Conservation (phyloP, 345 rosid genomes). For the Gossypioides kirkii region DNA sequence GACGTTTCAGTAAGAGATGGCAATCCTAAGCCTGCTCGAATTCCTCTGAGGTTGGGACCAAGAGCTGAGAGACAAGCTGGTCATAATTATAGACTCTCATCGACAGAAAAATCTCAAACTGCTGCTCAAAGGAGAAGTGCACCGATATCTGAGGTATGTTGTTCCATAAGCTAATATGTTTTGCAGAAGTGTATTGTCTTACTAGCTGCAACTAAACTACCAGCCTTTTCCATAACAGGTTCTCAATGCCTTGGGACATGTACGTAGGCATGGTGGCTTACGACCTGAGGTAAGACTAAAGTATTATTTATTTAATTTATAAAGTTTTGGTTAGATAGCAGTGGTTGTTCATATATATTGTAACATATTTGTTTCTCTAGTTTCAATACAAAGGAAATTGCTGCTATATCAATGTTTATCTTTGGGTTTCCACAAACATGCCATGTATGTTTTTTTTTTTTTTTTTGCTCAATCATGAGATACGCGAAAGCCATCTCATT, state of each 20-base stretch:
- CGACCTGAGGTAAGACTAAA: constrained; percentile 15
- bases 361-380: no score
- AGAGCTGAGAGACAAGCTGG: constrained; percentile 3
- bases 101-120: neutral
- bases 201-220: neutral
- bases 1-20: constrained; percentile 8
- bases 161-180: no score
- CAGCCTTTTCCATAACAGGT: constrained; percentile 15
- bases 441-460: constrained; percentile 18
- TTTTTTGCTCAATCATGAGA: no score
- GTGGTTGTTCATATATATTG: no score
- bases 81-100: neutral
- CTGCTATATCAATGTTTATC: neutral
- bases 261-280: constrained; percentile 11
- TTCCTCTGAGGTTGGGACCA: constrained; percentile 2
- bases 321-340: no score
- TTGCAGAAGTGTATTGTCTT: neutral
- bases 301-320: neutral
- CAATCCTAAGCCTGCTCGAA: neutral
- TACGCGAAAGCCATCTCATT: no score
- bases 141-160: constrained; percentile 21
- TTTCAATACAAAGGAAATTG: neutral
- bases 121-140: constrained; percentile 20
- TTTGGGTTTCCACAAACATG: neutral
- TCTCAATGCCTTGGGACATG: constrained; percentile 18